These are phyloP conservation scores for Adansonia gregorii DNA, from an alignment of 441 rosid genomes.

Conservation along the genomic window DNA sequence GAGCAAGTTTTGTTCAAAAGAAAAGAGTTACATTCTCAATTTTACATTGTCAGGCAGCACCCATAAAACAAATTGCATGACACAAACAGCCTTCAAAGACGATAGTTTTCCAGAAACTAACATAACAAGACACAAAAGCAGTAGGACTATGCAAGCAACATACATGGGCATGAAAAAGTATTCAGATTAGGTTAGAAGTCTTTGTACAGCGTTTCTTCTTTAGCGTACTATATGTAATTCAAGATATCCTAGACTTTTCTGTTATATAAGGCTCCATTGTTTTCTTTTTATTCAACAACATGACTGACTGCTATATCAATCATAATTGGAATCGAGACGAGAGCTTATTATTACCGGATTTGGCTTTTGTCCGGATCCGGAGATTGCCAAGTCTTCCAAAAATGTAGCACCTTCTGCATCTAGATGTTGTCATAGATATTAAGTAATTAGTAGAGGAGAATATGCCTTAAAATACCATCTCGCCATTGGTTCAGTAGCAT, in stretches of 20 bases:
- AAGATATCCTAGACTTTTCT: background rate
- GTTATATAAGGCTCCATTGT: background rate
- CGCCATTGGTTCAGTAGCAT: too few species aligned
- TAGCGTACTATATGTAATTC: background rate
- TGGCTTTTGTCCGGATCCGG: constrained; percentile 59
- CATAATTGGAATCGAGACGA: background rate
- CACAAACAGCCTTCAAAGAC: background rate
- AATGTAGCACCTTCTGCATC: constrained; percentile 98
- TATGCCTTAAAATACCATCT: too few species aligned
- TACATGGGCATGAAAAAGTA: background rate
- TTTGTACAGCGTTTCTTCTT: background rate
- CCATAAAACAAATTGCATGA: background rate
- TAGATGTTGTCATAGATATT: constrained; percentile 21
- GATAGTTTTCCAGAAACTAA: background rate
- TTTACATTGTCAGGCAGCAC: background rate
- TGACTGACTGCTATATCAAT: too few species aligned
- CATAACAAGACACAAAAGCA: background rate
- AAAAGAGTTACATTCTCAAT: background rate
- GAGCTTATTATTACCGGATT: constrained; percentile 72
- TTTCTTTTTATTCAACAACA: too few species aligned
- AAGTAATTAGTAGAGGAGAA: too few species aligned
- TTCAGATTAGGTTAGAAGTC: background rate
- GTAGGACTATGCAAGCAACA: background rate
- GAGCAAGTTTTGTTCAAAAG: too few species aligned
- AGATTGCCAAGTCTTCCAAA: constrained; percentile 69